These are phyloP conservation scores for Aspergillus pseudoterreus DNA, from an alignment of 2,329 filamentous ascomycete species.

Conservation along the genomic window DNA sequence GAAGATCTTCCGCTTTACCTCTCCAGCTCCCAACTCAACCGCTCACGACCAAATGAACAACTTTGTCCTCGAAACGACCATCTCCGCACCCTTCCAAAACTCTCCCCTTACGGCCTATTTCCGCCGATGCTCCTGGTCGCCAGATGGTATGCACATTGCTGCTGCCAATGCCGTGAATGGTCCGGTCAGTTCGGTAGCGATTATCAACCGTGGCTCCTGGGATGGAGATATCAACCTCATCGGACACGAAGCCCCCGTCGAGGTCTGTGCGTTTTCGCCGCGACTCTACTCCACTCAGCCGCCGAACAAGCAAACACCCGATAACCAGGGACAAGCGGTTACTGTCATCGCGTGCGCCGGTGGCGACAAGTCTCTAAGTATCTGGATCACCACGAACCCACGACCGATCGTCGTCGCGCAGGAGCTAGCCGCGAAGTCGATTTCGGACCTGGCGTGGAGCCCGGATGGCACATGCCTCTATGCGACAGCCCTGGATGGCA, in stretches of 20 bases:
- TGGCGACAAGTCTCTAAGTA: conserved; percentile 90
- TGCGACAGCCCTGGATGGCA: conserved; percentile 82
- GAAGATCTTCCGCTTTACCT: conserved; percentile 92
- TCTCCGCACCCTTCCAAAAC: conserved; percentile 79
- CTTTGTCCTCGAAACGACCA: conserved; percentile 90
- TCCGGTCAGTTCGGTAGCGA: conserved; percentile 93
- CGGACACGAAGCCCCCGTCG: conserved; percentile 92
- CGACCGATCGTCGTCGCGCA: conserved; percentile 86
- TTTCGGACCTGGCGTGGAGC: conserved; percentile 91
- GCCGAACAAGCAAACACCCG: conserved; percentile 45
- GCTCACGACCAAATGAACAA: conserved; percentile 96
- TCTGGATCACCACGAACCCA: conserved; percentile 97
- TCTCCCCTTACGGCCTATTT: conserved; percentile 97
- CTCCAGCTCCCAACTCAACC: conserved; percentile 84
- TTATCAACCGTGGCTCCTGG: conserved; percentile 88
- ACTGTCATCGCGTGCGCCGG: conserved; percentile 96
- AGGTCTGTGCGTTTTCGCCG: conserved; percentile 96
- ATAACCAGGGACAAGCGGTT: conserved; percentile 51
- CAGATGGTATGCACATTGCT: conserved; percentile 93
- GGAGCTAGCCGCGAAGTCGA: conserved; percentile 83
- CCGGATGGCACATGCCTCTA: conserved; percentile 87
- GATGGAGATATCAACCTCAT: conserved; percentile 97
- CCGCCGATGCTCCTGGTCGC: conserved; percentile 93
- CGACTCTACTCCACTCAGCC: conserved; percentile 77
- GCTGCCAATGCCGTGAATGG: conserved; percentile 97